phyloP scores from a whole-genome alignment of 2,329 filamentous ascomycete genomes.

The Knufia fluminis region DNA sequence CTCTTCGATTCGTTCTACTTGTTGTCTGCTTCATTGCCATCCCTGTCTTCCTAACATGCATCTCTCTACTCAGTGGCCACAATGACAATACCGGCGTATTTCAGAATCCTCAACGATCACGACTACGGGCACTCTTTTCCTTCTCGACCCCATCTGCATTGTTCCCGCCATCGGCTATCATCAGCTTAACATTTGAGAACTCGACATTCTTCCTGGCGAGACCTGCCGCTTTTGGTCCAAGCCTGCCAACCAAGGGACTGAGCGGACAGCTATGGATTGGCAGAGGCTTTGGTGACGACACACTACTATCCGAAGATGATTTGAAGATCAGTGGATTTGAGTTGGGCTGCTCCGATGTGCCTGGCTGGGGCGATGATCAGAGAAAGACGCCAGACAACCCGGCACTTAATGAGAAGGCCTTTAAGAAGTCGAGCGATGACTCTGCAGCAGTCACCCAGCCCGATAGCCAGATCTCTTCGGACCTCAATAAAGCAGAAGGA shows the following conservation, averaged over 20 bases:
- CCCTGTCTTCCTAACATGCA: conserved; percentile 39
- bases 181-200: conserved; percentile 95
- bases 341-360: conserved; percentile 88
- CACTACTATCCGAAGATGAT: conserved; percentile 48
- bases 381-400: conserved; percentile 33
- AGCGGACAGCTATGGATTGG: conserved; percentile 91
- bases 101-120: conserved; percentile 32
- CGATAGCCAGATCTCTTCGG: conserved; percentile 7
- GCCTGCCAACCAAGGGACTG: conserved; percentile 63
- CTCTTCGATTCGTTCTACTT: conserved; percentile 38
- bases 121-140: conserved; percentile 54
- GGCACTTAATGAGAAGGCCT: conserved; percentile 25
- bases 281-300: conserved; percentile 79
- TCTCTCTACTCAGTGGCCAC: conserved; percentile 33
- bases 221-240: conserved; percentile 84
- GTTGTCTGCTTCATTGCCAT: conserved; percentile 40
- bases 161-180: conserved; percentile 90
- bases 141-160: conserved; percentile 72
- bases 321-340: conserved; percentile 60
- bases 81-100: conserved; percentile 23
- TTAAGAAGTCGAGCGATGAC: neutral
- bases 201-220: conserved; percentile 92
- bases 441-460: conserved; percentile 6
- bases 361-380: conserved; percentile 66
- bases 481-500: conserved; percentile 5